Evolutionary conservation across 2,329 filamentous ascomycete genomes (phyloP).

Genomic region (Exophiala dermatitidis): DNA sequence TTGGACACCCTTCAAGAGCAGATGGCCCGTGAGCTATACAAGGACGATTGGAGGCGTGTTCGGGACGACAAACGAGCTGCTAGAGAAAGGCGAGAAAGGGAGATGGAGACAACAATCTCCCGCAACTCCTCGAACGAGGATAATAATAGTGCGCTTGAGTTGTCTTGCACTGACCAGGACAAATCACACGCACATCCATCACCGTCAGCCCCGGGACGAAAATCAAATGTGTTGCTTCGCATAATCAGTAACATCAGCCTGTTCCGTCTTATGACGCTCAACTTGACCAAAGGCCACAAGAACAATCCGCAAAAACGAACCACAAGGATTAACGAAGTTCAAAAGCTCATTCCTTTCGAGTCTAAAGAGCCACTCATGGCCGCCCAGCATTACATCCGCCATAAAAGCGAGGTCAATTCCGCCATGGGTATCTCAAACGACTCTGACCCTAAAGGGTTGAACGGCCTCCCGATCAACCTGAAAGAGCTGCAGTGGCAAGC

Average conservation of each 20-base stretch:
- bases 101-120: not conserved
- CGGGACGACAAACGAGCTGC: not conserved
- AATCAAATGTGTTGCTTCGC: slow-evolving; percentile 3
- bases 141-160: not conserved
- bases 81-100: not conserved
- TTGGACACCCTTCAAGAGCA: slow-evolving; percentile 14
- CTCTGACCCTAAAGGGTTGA: not conserved
- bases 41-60: slow-evolving; percentile 2
- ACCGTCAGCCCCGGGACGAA: not conserved
- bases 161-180: not conserved
- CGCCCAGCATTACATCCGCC: slow-evolving; percentile 15
- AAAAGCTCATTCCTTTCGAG: slow-evolving; percentile 6
- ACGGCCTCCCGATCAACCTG: slow-evolving; percentile 1
- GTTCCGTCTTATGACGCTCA: slow-evolving; percentile 5
- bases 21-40: slow-evolving; percentile 3
- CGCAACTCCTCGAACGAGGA: not conserved
- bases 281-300: slow-evolving; percentile 1
- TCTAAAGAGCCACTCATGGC: slow-evolving; percentile 1
- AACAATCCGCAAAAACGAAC: not conserved
- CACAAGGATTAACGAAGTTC: not conserved
- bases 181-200: not conserved
- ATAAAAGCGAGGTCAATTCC: slow-evolving; percentile 7
- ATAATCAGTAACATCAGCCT: slow-evolving; percentile 12
- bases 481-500: slow-evolving; percentile 21
- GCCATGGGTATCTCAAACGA: not conserved